Conservation (phyloP, 768 basidiomycete species). For the Rhodosporidiobolus sp. region DNA sequence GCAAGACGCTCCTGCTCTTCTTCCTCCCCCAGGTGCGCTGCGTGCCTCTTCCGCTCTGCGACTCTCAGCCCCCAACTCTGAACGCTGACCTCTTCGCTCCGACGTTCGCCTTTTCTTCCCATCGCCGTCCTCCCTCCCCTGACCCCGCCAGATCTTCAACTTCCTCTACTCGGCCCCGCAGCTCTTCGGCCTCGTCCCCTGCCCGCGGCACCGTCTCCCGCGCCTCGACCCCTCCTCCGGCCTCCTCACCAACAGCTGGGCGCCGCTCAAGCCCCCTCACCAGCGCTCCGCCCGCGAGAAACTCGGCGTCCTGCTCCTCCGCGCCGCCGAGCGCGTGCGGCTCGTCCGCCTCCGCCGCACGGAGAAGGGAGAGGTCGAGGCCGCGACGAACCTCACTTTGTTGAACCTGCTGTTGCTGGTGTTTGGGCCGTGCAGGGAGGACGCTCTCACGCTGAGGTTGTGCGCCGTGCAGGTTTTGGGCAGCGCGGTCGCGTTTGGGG, state of each 20-base stretch:
- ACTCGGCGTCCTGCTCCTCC: constrained; percentile 54
- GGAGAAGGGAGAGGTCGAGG: constrained; percentile 60
- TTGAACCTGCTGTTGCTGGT: constrained; percentile 77
- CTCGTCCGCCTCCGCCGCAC: constrained; percentile 64
- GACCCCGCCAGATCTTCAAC: no score
- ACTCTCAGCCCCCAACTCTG: no score
- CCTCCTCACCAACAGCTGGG: constrained; percentile 61
- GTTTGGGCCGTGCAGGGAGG: constrained; percentile 81
- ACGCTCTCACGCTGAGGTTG: constrained; percentile 66
- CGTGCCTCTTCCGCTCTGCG: no score
- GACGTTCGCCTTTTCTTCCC: no score
- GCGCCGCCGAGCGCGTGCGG: constrained; percentile 61
- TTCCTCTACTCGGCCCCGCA: constrained; percentile 92
- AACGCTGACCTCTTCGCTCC: no score
- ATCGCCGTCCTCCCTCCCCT: no score
- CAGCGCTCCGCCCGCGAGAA: neutral
- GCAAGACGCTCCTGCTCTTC: constrained; percentile 91
- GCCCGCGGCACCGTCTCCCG: constrained; percentile 90
- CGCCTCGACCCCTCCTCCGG: constrained; percentile 74
- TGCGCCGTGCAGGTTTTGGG: constrained; percentile 75
- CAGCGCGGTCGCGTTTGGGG: constrained; percentile 74
- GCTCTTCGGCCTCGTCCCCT: constrained; percentile 86
- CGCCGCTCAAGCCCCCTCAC: neutral
- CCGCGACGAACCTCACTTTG: constrained; percentile 85
- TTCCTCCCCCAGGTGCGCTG: constrained; percentile 97